Percentiles rank a stretch among this genome's conserved stretches.
phyloP scores from a whole-genome alignment of 257 asterid species.

The Jacaranda mimosifolia region DNA sequence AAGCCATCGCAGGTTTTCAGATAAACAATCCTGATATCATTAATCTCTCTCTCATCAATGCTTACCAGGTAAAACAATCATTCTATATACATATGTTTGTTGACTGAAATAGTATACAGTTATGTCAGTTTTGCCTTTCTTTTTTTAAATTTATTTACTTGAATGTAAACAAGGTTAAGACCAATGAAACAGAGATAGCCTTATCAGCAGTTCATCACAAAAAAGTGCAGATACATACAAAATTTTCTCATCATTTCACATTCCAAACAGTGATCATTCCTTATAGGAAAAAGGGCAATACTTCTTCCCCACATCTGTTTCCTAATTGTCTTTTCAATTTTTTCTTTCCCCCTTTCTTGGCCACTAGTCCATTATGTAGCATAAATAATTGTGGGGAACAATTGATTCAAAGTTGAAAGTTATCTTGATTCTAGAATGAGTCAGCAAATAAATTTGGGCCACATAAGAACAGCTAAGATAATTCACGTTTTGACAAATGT shows the following conservation, averaged over 20 bases:
- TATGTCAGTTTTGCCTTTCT: background rate
- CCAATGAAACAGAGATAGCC: no score
- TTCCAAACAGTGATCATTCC: constrained; percentile 9
- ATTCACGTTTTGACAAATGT: background rate
- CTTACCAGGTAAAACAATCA: constrained; percentile 70
- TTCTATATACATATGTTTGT: background rate
- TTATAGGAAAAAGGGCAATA: no score
- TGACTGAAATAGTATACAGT: background rate
- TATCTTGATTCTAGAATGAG: background rate
- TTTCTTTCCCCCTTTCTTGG: no score
- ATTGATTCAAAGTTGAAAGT: background rate
- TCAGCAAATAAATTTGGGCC: background rate
- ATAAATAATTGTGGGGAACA: background rate
- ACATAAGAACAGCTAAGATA: background rate
- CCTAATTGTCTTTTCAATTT: no score
- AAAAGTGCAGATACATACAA: background rate
- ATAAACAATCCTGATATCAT: constrained; percentile 74
- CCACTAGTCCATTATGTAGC: no score
- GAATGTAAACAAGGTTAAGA: no score
- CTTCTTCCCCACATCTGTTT: no score
- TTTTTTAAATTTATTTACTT: background rate
- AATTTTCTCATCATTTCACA: background rate
- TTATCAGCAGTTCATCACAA: background rate
- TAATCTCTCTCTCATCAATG: constrained; percentile 79
- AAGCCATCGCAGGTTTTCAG: constrained; percentile 70